phyloP scores from a whole-genome alignment of 2,329 filamentous ascomycete genomes.

The Penicillium freii region DNA sequence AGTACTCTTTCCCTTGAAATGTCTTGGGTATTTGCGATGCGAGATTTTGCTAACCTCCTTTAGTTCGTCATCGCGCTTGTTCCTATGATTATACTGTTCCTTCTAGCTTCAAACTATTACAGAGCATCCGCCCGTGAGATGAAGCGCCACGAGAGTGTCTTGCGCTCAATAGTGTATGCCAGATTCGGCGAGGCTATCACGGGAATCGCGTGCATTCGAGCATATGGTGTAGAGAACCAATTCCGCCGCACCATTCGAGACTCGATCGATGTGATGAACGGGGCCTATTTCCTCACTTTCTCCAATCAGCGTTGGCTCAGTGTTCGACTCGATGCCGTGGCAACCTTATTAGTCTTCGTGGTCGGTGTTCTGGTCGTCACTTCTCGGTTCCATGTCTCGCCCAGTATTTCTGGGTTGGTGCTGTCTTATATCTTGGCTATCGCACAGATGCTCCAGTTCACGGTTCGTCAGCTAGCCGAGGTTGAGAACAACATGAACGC shows the following conservation, averaged over 20 bases:
- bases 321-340: slow-evolving; percentile 78
- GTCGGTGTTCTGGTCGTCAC: slow-evolving; percentile 90
- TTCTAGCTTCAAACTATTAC: slow-evolving; percentile 84
- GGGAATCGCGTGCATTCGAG: slow-evolving; percentile 74
- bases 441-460: slow-evolving; percentile 94
- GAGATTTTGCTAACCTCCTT: slow-evolving; percentile 4
- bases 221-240: slow-evolving; percentile 76
- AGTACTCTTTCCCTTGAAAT: slow-evolving; percentile 14
- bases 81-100: slow-evolving; percentile 71
- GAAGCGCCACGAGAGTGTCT: slow-evolving; percentile 87
- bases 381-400: slow-evolving; percentile 78
- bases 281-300: slow-evolving; percentile 91
- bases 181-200: slow-evolving; percentile 87
- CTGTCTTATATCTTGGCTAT: slow-evolving; percentile 91
- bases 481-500: slow-evolving; percentile 99
- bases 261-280: slow-evolving; percentile 86
- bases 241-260: slow-evolving; percentile 69
- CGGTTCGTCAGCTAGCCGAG: slow-evolving; percentile 87
- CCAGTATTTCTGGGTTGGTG: slow-evolving; percentile 82
- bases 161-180: slow-evolving; percentile 84
- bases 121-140: slow-evolving; percentile 87
- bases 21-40: neutral
- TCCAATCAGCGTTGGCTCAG: slow-evolving; percentile 94
- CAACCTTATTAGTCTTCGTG: slow-evolving; percentile 79
- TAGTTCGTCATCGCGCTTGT: slow-evolving; percentile 67